These are phyloP conservation scores for Hanseniaspora mollemarum DNA, from an alignment of 805 yeast species.

Conservation along the genomic window DNA sequence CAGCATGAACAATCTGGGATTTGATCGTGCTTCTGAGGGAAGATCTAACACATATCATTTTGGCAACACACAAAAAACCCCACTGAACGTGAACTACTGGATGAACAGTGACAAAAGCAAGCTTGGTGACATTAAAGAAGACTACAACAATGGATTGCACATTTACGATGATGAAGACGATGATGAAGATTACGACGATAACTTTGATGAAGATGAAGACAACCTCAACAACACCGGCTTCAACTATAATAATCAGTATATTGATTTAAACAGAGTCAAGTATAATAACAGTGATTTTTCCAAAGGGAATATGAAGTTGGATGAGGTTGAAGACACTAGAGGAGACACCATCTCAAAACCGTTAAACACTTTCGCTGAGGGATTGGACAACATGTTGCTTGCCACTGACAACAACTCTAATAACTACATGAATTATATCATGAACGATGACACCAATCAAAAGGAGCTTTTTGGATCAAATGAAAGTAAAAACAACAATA, in stretches of 20 bases:
- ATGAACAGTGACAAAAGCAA: background rate
- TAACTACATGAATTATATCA: background rate
- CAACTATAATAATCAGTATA: background rate
- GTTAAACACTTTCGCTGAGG: background rate
- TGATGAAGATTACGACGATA: background rate
- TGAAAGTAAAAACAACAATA: background rate
- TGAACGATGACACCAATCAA: background rate
- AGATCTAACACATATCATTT: slow-evolving; percentile 15
- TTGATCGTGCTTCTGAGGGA: background rate
- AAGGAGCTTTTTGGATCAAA: background rate
- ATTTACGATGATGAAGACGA: slow-evolving; percentile 7
- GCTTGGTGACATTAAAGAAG: background rate
- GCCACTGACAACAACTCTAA: background rate
- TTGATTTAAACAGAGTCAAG: slow-evolving; percentile 5
- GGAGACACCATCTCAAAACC: slow-evolving; percentile 11
- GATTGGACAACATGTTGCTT: background rate
- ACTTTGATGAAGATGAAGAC: background rate
- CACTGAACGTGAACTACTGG: background rate
- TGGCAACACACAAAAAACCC: background rate
- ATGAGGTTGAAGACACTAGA: slow-evolving; percentile 3
- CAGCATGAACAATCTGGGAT: background rate
- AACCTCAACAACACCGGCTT: background rate
- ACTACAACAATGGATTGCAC: background rate
- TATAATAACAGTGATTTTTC: background rate
- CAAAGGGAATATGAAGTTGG: background rate